A percentile compares a stretch with the other conserved stretches of the same genome.
phyloP scores from a whole-genome alignment of 768 basidiomycete species.

The Steccherinum ochraceum region DNA sequence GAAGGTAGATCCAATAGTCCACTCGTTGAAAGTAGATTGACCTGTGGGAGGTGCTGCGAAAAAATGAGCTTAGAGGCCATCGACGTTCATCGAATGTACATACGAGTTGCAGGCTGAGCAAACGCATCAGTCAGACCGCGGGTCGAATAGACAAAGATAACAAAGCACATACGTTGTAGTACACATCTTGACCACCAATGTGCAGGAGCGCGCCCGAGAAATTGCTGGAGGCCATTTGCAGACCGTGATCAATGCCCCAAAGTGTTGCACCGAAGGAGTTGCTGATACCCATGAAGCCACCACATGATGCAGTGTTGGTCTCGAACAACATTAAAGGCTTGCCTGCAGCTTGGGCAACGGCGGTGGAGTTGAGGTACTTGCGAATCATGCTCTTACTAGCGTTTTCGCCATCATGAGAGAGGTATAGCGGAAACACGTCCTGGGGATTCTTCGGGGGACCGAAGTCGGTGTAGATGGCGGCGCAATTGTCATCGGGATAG shows the following conservation, averaged over 20 bases:
- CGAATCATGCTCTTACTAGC: conserved; percentile 41
- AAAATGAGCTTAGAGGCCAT: conserved; percentile 9
- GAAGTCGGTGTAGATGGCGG: conserved; percentile 31
- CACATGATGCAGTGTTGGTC: conserved; percentile 50
- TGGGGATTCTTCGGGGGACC: conserved; percentile 41
- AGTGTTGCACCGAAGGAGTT: conserved; percentile 51
- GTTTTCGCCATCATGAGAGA: conserved; percentile 42
- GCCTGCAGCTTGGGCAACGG: conserved; percentile 29
- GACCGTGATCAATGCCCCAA: conserved; percentile 47
- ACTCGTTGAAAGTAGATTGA: conserved; percentile 50
- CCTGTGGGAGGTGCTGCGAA: conserved; percentile 48
- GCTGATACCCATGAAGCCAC: conserved; percentile 44
- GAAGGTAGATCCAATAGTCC: conserved; percentile 71
- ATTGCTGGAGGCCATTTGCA: conserved; percentile 46
- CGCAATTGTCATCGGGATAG: conserved; percentile 61
- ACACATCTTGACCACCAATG: conserved; percentile 57
- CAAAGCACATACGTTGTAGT: conserved; percentile 54
- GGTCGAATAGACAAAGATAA: conserved; percentile 19
- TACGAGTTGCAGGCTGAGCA: too few relatives aligned
- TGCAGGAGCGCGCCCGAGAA: conserved; percentile 39
- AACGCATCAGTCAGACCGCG: conserved; percentile 16
- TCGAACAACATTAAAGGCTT: conserved; percentile 52
- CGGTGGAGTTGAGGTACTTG: conserved; percentile 44
- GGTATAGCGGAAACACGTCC: conserved; percentile 43
- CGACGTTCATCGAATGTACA: background rate